These are phyloP conservation scores for Boletus nobilissimus DNA, from an alignment of 1,284 basidiomycete species.

Conservation along the genomic window DNA sequence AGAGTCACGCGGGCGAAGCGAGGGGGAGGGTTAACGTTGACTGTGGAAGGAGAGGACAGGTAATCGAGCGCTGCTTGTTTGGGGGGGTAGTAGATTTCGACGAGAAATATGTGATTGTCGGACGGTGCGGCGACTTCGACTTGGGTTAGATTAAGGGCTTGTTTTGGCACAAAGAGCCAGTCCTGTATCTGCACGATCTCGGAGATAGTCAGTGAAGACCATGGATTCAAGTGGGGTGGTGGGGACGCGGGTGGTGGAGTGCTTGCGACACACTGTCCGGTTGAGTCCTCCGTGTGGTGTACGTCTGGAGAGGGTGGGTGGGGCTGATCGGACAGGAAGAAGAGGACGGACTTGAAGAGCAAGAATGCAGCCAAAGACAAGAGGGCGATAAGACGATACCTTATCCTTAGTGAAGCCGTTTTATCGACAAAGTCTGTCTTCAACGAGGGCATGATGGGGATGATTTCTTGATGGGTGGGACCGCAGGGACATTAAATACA, in stretches of 20 bases:
- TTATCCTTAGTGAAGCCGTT: constrained; percentile 10
- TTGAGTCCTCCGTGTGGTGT: constrained; percentile 12
- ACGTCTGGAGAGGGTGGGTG: neutral
- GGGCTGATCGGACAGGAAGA: constrained; percentile 14
- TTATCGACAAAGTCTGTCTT: constrained; percentile 21
- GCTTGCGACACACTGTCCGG: constrained; percentile 50
- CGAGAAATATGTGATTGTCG: constrained; percentile 61
- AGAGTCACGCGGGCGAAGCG: constrained; percentile 61
- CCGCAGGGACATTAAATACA: no score
- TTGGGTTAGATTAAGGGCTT: constrained; percentile 60
- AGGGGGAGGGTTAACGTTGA: constrained; percentile 43
- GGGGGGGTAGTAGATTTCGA: constrained; percentile 61
- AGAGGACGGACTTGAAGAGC: constrained; percentile 16
- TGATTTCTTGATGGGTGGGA: neutral
- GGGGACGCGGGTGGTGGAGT: constrained; percentile 50
- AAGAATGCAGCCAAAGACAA: constrained; percentile 28
- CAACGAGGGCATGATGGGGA: constrained; percentile 33
- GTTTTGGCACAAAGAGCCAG: constrained; percentile 59
- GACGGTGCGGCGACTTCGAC: constrained; percentile 46
- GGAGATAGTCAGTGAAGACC: constrained; percentile 57
- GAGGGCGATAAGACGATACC: constrained; percentile 32
- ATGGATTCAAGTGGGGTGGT: constrained; percentile 58
- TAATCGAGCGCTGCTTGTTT: constrained; percentile 62
- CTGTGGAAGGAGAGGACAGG: constrained; percentile 49
- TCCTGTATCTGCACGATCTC: constrained; percentile 57